Evolutionary conservation across 192 early-diverging fungal species (phyloP).

Genomic region (Coemansia sp.): DNA sequence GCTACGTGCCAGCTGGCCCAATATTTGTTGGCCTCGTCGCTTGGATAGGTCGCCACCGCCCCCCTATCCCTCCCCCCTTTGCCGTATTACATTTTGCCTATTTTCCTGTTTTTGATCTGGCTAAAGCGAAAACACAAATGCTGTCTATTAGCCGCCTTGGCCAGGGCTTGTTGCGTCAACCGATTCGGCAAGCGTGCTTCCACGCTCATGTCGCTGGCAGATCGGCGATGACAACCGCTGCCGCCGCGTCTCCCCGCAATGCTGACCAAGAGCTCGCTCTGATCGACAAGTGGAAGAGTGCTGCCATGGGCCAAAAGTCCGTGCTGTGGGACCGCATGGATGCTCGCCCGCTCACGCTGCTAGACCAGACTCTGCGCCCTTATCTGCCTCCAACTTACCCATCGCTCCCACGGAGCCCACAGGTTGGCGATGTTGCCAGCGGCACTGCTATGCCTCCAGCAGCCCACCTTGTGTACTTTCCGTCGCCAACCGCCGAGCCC

Average conservation of each 20-base stretch:
- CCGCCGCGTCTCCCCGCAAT: not conserved
- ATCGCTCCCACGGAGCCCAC: slow-evolving; percentile 15
- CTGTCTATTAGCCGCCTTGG: not conserved
- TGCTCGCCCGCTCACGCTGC: slow-evolving; percentile 35
- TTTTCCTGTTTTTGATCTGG: not conserved
- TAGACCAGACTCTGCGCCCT: slow-evolving; percentile 48
- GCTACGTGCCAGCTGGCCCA: not conserved
- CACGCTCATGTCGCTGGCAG: not conserved
- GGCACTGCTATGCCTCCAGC: slow-evolving; percentile 62
- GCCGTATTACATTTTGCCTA: not conserved
- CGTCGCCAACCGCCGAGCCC: slow-evolving; percentile 63
- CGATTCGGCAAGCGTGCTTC: not conserved
- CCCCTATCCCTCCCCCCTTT: not conserved
- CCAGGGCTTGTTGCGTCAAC: not conserved
- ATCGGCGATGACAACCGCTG: not conserved
- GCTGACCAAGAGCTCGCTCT: not conserved
- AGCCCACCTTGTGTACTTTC: slow-evolving; percentile 79
- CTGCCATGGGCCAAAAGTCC: slow-evolving; percentile 6
- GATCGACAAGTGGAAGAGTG: slow-evolving; percentile 23
- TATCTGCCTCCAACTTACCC: slow-evolving; percentile 33
- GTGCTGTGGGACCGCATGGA: slow-evolving; percentile 46
- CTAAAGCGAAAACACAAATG: not conserved
- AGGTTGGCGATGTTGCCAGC: slow-evolving; percentile 26
- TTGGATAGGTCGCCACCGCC: slow-evolving; percentile 2
- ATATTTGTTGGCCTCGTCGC: not conserved